phyloP scores from a whole-genome alignment of 1,284 basidiomycete genomes.

The Leccinum huronense region DNA sequence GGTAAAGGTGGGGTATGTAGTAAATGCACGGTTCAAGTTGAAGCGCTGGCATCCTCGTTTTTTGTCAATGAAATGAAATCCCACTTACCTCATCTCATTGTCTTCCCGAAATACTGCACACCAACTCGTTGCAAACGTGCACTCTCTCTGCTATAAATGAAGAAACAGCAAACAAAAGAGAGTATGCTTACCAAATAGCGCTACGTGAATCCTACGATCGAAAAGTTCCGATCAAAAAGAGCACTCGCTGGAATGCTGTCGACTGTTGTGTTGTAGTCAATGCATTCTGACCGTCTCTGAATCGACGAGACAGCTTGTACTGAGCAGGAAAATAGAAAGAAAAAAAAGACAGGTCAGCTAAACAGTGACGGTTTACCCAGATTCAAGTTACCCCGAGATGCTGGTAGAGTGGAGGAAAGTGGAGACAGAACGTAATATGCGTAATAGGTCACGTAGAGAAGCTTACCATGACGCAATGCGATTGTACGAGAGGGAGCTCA shows the following conservation, averaged over 20 bases:
- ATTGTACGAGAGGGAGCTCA: background rate
- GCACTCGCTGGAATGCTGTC: background rate
- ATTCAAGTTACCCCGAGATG: background rate
- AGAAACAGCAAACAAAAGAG: background rate
- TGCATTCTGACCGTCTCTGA: background rate
- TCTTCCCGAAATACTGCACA: background rate
- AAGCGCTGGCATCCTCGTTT: background rate
- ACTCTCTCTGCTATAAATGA: background rate
- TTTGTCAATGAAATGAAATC: background rate
- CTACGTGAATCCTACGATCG: background rate
- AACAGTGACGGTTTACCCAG: background rate
- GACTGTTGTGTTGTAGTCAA: background rate
- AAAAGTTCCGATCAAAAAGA: background rate
- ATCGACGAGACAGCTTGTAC: background rate
- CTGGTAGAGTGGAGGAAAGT: background rate
- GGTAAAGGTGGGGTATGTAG: too few species aligned
- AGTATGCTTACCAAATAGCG: background rate
- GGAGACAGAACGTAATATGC: background rate
- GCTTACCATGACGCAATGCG: background rate
- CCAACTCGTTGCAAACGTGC: background rate
- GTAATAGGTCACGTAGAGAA: background rate
- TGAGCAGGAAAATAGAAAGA: background rate
- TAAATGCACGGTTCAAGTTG: background rate
- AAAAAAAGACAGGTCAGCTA: background rate
- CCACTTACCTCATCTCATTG: background rate